Percentiles rank a stretch among this genome's conserved stretches.
phyloP scores from a whole-genome alignment of 1,139 yeast genomes.

The Magnusiomyces tetraspermus region DNA sequence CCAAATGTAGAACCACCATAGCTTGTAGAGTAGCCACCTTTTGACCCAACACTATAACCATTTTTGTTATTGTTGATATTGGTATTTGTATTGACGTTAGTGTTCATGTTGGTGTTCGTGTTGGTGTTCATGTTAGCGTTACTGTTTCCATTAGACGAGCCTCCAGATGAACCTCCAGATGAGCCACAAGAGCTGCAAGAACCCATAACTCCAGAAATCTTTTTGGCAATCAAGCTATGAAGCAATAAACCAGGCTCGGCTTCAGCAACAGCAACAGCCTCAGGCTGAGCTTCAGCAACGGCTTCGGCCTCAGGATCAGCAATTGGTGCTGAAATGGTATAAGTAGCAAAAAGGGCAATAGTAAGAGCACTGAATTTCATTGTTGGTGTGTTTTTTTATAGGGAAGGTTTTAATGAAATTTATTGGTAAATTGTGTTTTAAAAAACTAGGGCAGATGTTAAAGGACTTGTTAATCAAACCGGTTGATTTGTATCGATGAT shows the following conservation, averaged over 20 bases:
- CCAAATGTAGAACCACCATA: neutral
- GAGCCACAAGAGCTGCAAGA: neutral
- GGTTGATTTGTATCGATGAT: neutral
- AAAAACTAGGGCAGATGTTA: too few relatives aligned
- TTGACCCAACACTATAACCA: neutral
- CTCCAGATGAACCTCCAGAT: neutral
- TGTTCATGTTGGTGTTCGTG: neutral
- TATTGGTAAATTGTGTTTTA: too few relatives aligned
- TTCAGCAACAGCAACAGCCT: neutral
- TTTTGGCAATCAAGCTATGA: neutral
- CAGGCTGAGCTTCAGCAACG: neutral
- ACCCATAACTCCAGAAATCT: neutral
- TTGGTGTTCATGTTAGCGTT: neutral
- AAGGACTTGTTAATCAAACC: neutral
- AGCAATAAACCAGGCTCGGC: neutral
- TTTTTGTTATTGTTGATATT: neutral
- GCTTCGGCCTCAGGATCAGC: neutral
- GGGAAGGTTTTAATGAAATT: neutral
- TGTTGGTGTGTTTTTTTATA: neutral
- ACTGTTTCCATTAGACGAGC: neutral
- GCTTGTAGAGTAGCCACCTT: neutral
- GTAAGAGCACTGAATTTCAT: slow-evolving; percentile 1
- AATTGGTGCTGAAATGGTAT: neutral
- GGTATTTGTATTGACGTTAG: neutral
- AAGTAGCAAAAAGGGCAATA: slow-evolving; percentile 2